phyloP scores from a whole-genome alignment of 305 asterid genomes.

The Salvia sclarea region DNA sequence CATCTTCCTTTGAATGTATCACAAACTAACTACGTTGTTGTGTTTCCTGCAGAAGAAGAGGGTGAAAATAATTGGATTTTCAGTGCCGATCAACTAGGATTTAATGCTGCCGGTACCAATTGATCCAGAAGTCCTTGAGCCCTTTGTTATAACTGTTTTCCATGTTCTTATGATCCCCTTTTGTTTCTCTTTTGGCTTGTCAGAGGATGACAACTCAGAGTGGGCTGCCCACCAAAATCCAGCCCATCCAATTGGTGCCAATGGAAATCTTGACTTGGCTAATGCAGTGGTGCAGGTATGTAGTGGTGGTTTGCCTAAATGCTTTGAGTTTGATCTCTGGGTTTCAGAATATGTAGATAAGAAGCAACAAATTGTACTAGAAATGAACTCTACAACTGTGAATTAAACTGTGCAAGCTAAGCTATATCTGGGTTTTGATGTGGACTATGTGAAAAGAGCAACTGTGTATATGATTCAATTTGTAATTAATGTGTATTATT shows the following conservation, averaged over 20 bases:
- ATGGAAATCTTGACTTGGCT: slow-evolving; percentile 74
- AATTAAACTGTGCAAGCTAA: neutral
- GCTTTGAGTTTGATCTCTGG: neutral
- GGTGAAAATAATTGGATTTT: slow-evolving; percentile 77
- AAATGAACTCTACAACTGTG: neutral
- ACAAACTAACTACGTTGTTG: slow-evolving; percentile 22
- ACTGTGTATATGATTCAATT: neutral
- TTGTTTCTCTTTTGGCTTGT: slow-evolving; percentile 15
- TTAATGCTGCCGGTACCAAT: slow-evolving; percentile 47
- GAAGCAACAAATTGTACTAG: neutral
- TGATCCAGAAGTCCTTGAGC: neutral
- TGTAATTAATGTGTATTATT: neutral
- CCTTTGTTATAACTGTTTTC: neutral
- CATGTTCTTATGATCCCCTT: neutral
- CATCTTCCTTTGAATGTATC: neutral
- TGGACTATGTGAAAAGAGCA: neutral
- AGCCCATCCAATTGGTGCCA: slow-evolving; percentile 69
- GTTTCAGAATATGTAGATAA: neutral
- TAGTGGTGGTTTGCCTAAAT: slow-evolving; percentile 8
- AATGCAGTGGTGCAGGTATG: slow-evolving; percentile 75
- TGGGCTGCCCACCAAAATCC: slow-evolving; percentile 45
- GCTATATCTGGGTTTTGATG: neutral
- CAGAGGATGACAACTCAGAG: slow-evolving; percentile 61
- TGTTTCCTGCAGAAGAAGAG: slow-evolving; percentile 51
- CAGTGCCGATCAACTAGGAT: slow-evolving; percentile 73